Base-by-base conservation (phyloP, 2,329 filamentous ascomycete genomes). In the Aschersonia sp. region DNA sequence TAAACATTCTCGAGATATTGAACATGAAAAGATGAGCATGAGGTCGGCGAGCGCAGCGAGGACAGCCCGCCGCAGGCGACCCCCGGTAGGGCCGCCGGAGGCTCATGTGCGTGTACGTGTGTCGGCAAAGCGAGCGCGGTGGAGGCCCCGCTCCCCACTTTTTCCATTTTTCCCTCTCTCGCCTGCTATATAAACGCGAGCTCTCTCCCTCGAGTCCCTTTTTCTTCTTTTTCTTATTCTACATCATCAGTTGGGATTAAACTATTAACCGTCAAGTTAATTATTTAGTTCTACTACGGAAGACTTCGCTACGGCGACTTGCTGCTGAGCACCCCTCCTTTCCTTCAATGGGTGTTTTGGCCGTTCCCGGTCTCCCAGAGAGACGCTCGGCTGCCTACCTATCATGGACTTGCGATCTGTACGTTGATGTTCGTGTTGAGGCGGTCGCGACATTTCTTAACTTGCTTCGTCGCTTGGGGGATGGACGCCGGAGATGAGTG, bases 321-420 rank as follows among this genome's bases (percentile, higher is more conserved):
- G 70, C 71, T 74, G 70, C 71, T 69, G 68, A 70, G 66, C 69
- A 68, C 59, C 60, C 46, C 47, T 22, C 22, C 22, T 22, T 22
- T 22, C 22, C 43, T 32, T 59, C 66, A 58, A 66, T 74, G 67
- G 66, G 66, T 71, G 64, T 71, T 64, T 64, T 69, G 67, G 72
- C 70, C 71, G 71, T 74, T 74, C 71, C 71, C 71, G 69, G 71
- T 71, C 71, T 62, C 69, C 70, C 55, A 68, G 50, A 74, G 55
- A 51, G 64, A 68, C 58, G 68, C 66, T 22, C 12, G 64, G 67
- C 58, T 59, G 62, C 68, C 69, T 67, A 61, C 64, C 52, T 64
- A 66, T 59, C 66, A 71, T 68, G 59, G 58, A 51, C 55, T 56
- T 56, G 53, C 56, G 62, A 51, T 57, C 53, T 56, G 48, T 45